These are phyloP conservation scores for Cutaneotrichosporon spelunceum DNA, from an alignment of 1,284 basidiomycete genomes.

Conservation along the genomic window DNA sequence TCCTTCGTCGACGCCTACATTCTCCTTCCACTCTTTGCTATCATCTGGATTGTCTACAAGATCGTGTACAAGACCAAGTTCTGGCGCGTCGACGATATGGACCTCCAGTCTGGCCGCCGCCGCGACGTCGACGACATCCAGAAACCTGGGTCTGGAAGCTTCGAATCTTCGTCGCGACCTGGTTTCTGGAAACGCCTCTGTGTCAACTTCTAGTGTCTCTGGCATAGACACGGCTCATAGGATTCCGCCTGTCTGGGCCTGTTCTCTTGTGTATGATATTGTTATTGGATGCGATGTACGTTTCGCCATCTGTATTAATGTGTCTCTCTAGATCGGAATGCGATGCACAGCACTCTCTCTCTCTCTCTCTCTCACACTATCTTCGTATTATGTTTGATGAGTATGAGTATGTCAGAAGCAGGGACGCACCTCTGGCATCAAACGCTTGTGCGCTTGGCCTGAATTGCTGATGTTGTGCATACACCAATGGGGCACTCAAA, in stretches of 20 bases:
- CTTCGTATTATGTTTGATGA: too few species aligned
- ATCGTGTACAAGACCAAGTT: constrained; percentile 24
- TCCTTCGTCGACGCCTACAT: constrained; percentile 30
- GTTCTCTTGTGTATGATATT: not conserved
- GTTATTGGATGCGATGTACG: not conserved
- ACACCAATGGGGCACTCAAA: too few species aligned
- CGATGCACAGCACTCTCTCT: too few species aligned
- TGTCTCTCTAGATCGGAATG: too few species aligned
- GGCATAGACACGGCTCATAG: not conserved
- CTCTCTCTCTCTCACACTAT: too few species aligned
- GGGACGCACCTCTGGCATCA: too few species aligned
- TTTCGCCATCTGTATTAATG: not conserved
- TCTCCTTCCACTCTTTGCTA: constrained; percentile 26
- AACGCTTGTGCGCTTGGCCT: too few species aligned
- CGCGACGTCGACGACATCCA: constrained; percentile 20
- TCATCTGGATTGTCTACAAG: constrained; percentile 29
- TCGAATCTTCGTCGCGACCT: not conserved
- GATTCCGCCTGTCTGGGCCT: not conserved
- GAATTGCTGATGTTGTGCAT: too few species aligned
- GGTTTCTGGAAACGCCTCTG: constrained; percentile 1
- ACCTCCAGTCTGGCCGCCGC: constrained; percentile 23
- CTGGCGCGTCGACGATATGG: constrained; percentile 22
- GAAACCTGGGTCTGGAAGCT: not conserved
- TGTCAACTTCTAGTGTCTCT: constrained; percentile 7
- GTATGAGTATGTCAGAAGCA: too few species aligned